A percentile compares a stretch with the other conserved stretches of the same genome.
These are phyloP conservation scores for Pseudozyma hubeiensis DNA, from an alignment of 1,284 basidiomycete species.

Conservation along the genomic window DNA sequence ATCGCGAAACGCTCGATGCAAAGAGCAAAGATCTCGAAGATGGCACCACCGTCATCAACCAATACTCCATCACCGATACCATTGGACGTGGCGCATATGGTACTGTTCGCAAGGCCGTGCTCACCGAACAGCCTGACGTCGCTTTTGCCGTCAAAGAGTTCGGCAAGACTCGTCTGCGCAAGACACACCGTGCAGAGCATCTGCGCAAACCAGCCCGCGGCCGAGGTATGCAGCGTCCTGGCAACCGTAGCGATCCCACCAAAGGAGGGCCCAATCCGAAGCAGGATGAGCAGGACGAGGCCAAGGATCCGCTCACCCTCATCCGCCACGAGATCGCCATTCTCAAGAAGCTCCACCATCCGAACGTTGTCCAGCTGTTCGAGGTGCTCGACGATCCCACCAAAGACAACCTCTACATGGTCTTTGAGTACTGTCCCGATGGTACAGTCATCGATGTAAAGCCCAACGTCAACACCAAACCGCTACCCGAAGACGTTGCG, in stretches of 20 bases:
- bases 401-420: conserved; percentile 72
- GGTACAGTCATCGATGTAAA: conserved; percentile 72
- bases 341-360: conserved; percentile 68
- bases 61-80: conserved; percentile 62
- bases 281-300: conserved; percentile 16
- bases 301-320: conserved; percentile 59
- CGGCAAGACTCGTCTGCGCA: conserved; percentile 63
- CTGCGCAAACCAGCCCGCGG: conserved; percentile 27
- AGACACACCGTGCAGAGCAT: conserved; percentile 44
- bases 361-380: conserved; percentile 71
- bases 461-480: conserved; percentile 57
- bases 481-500: conserved; percentile 67
- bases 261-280: neutral
- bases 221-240: neutral
- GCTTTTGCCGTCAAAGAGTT: conserved; percentile 65
- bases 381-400: conserved; percentile 74
- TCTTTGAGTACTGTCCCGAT: conserved; percentile 68
- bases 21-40: conserved; percentile 59
- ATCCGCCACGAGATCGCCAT: conserved; percentile 66
- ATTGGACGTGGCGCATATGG: conserved; percentile 65
- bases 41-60: conserved; percentile 65
- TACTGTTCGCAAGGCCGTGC: conserved; percentile 55
- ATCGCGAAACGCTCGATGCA: conserved; percentile 64
- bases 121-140: conserved; percentile 45
- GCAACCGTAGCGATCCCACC: conserved; percentile 18